These are phyloP conservation scores for Cercospora janseana DNA, from an alignment of 2,329 filamentous ascomycete species.

Conservation along the genomic window DNA sequence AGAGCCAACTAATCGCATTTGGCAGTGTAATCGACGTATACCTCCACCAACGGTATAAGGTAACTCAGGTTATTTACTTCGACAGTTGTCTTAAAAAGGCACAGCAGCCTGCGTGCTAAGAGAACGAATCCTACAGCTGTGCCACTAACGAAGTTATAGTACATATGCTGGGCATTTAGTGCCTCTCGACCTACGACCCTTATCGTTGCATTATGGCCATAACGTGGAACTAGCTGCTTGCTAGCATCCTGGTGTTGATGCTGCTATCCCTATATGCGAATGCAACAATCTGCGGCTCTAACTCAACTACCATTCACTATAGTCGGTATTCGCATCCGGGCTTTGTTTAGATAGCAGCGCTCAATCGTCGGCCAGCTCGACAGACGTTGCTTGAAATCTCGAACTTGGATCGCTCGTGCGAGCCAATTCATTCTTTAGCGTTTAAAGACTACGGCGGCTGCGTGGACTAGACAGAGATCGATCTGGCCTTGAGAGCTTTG, in stretches of 20 bases:
- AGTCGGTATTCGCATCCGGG: no score
- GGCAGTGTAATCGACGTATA: no score
- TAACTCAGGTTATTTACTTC: not conserved
- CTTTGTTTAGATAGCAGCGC: no score
- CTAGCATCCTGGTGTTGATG: no score
- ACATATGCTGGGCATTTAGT: not conserved
- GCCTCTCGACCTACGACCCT: no score
- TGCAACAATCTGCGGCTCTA: no score
- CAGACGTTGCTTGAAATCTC: not conserved
- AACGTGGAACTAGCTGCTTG: no score
- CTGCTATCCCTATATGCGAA: no score
- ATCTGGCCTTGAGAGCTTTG: not conserved
- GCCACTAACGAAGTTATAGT: not conserved
- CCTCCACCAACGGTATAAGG: not conserved
- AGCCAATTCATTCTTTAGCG: not conserved
- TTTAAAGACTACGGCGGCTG: not conserved
- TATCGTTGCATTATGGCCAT: no score
- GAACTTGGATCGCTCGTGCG: not conserved
- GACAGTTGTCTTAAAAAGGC: not conserved
- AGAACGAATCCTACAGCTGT: slow-evolving; percentile 3
- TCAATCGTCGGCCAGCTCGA: no score
- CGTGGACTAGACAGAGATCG: not conserved
- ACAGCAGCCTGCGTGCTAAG: not conserved
- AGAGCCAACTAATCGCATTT: no score
- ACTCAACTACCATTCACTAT: no score